Percentiles rank a stretch among this genome's conserved stretches.
Conservation (phyloP, 768 basidiomycete genomes). For the Austroboletus eburneus region DNA sequence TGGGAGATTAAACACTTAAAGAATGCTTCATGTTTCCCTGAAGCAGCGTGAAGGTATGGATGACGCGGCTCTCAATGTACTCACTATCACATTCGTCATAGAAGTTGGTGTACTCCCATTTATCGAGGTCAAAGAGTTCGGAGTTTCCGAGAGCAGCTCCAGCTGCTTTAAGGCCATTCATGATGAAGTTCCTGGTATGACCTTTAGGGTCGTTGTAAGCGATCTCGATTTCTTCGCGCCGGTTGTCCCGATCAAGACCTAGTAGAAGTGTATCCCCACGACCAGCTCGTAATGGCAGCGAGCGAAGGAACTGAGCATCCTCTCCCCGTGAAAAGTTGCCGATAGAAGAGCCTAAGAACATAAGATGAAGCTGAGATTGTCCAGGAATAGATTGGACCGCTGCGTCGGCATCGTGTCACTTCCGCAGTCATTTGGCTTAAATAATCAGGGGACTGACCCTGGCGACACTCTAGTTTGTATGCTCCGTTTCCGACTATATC, state of each 20-base stretch:
- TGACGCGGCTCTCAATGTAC: constrained; percentile 14
- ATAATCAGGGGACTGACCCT: constrained; percentile 40
- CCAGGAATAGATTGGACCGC: constrained; percentile 46
- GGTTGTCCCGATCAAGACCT: constrained; percentile 86
- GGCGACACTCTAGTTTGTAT: neutral
- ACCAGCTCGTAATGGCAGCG: constrained; percentile 71
- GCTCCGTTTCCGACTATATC: constrained; percentile 5
- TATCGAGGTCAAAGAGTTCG: constrained; percentile 52
- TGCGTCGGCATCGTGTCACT: neutral
- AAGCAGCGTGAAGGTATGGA: neutral
- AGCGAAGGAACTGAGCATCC: constrained; percentile 68
- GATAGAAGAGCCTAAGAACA: constrained; percentile 89
- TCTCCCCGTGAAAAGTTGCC: constrained; percentile 82
- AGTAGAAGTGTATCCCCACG: constrained; percentile 81
- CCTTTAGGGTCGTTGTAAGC: constrained; percentile 86
- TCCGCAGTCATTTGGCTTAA: constrained; percentile 22
- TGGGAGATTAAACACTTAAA: constrained; percentile 66
- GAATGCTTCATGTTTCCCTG: constrained; percentile 83
- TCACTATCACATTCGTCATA: constrained; percentile 55
- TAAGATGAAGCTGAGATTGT: constrained; percentile 63
- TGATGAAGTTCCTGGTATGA: constrained; percentile 70
- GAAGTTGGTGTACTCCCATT: constrained; percentile 69
- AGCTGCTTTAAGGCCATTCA: constrained; percentile 77
- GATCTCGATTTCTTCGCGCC: constrained; percentile 61
- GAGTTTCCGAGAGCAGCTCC: constrained; percentile 67